Conservation (phyloP, 2,329 filamentous ascomycete species). For the Arachnopeziza araneosa region DNA sequence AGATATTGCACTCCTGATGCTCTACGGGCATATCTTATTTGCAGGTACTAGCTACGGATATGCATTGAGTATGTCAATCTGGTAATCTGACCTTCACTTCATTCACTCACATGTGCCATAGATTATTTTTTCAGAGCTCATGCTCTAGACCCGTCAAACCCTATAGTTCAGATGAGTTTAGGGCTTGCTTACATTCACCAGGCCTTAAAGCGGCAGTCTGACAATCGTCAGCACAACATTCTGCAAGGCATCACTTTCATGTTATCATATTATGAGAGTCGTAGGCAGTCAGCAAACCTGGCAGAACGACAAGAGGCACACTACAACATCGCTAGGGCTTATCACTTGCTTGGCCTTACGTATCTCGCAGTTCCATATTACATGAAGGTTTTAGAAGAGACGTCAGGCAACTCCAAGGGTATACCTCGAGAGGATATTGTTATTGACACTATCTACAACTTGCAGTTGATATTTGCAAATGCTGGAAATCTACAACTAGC, state of each 20-base stretch:
- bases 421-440: conserved; percentile 50
- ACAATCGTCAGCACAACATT: conserved; percentile 84
- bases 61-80: conserved; percentile 58
- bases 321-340: conserved; percentile 73
- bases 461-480: conserved; percentile 62
- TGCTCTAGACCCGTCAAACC: conserved; percentile 69
- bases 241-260: conserved; percentile 81
- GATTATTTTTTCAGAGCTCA: conserved; percentile 79
- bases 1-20: conserved; percentile 75
- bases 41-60: conserved; percentile 77
- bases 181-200: conserved; percentile 84
- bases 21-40: conserved; percentile 88
- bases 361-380: conserved; percentile 73
- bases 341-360: conserved; percentile 67
- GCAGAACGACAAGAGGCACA: conserved; percentile 66
- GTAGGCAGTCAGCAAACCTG: conserved; percentile 35
- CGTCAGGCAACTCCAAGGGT: conserved; percentile 18
- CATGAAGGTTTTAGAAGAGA: conserved; percentile 40
- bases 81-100: not conserved
- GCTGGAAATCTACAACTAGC: conserved; percentile 59
- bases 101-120: conserved; percentile 26
- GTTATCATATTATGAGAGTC: conserved; percentile 62
- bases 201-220: conserved; percentile 80
- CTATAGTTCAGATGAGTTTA: conserved; percentile 74
- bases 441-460: conserved; percentile 67